A percentile compares a stretch with the other conserved stretches of the same genome.
Conservation (phyloP, 1,284 basidiomycete species). For the Ustilago sp. region DNA sequence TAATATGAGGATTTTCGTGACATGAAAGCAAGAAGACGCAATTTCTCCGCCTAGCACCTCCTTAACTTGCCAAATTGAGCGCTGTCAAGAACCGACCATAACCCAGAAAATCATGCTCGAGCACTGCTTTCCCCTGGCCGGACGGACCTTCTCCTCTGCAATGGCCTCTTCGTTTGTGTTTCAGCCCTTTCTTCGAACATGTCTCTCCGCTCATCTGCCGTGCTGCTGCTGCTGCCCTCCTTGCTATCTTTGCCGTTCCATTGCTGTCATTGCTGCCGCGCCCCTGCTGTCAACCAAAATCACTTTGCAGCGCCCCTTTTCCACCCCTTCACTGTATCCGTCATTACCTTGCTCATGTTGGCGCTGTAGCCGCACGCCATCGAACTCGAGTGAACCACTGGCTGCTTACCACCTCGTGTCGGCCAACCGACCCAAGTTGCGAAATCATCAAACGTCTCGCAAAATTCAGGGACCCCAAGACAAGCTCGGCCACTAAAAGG, state of each 20-base stretch:
- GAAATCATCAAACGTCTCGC: conserved; percentile 6
- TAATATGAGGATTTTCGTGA: background rate
- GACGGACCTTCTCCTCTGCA: background rate
- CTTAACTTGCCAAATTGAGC: background rate
- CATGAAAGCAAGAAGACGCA: background rate
- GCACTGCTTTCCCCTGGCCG: background rate
- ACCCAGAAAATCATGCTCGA: conserved; percentile 7
- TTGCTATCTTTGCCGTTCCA: conserved; percentile 12
- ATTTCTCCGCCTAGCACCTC: too few relatives aligned
- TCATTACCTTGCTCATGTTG: background rate
- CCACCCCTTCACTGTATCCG: conserved; percentile 1
- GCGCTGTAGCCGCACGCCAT: background rate
- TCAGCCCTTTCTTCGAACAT: background rate
- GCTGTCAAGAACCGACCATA: background rate
- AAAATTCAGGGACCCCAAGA: background rate
- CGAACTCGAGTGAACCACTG: background rate
- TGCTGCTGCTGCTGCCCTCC: background rate
- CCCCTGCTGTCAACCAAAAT: background rate
- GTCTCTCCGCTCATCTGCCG: background rate
- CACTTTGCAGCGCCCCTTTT: background rate
- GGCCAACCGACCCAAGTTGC: background rate
- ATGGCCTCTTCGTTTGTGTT: background rate
- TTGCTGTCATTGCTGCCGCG: conserved; percentile 9
- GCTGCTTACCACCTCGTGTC: background rate
- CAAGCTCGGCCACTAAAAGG: background rate